These are phyloP conservation scores for Solanum virginianum DNA, from an alignment of 257 asterid genomes.

Conservation along the genomic window DNA sequence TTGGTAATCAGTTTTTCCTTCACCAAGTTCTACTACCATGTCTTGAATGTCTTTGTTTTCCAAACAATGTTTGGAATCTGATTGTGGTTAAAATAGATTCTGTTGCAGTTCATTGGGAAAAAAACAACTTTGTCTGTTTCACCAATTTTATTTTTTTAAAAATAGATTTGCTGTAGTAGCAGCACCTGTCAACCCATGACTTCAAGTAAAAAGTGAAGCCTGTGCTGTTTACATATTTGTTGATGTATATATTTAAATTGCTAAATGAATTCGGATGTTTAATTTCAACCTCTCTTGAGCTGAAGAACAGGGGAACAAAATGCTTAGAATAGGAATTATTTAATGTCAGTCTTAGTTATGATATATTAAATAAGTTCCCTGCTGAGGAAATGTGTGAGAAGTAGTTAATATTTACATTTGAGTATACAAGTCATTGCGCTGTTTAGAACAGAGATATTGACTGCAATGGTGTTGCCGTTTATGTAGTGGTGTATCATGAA, in stretches of 20 bases:
- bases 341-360: background rate
- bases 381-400: background rate
- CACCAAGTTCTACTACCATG: background rate
- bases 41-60: background rate
- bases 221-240: background rate
- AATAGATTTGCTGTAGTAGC: background rate
- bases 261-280: background rate
- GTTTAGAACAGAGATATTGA: background rate
- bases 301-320: background rate
- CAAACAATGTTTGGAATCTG: background rate
- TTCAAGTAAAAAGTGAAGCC: background rate
- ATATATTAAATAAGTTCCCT: background rate
- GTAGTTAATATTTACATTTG: background rate
- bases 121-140: background rate
- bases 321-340: background rate
- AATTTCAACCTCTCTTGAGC: background rate
- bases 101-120: background rate
- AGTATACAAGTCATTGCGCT: background rate
- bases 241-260: background rate
- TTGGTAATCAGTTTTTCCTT: background rate
- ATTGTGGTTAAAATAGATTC: background rate
- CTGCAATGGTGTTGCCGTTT: background rate
- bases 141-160: background rate
- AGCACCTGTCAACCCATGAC: background rate
- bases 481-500: background rate